Base-by-base conservation (phyloP, 2,329 filamentous ascomycete species). In the Colletotrichum brevisporum region DNA sequence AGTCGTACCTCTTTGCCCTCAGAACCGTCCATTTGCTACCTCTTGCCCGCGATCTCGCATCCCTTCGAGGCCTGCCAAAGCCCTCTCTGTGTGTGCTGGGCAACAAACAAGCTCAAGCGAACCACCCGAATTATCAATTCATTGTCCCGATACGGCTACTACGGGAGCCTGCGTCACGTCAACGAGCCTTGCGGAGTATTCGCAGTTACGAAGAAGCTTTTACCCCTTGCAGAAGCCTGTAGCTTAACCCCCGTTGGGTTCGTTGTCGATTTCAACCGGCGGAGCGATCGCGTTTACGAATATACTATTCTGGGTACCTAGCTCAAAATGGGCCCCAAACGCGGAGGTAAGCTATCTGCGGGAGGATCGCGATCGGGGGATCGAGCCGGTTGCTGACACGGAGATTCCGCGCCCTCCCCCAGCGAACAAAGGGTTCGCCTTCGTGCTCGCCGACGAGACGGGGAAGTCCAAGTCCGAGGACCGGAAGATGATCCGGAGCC, bases 391-490 rank as follows among this genome's bases (percentile, higher is more conserved):
- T 36, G 31, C 31, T 36, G 41, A 43, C 41, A 24, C 41, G 16
- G 13, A 43, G 13, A n/a, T 26, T 6, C 13, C n/a, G 12, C 50
- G 56, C 1, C 10, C 18, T 2, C 13, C 51, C 16, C 8, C 26
- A 69, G 62, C n/a, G 4, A 60, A 45, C 50, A 76, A 73, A 8
- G 64, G 63, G 2, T 77, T 78, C n/a, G 73, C 74, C 45, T 78
- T 78, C 26, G 71, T 78, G n/a, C 65, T 71, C 9, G 72, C 73
- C 12, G 76, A 72, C 13, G 48, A 70, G 0, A 62, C 63, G 5
- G 76, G 76, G 0, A 76, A 75, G 45, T 73, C 74, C 27, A 67
- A 67, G 4, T 64, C 74, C 5, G 71, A 68, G 21, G 63, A 73
- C 36, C 71, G 77, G 55, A 76, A 75, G 72, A 69, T 59, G n/a